Conservation (phyloP, 257 asterid species). For the Ophiorrhiza pumila region DNA sequence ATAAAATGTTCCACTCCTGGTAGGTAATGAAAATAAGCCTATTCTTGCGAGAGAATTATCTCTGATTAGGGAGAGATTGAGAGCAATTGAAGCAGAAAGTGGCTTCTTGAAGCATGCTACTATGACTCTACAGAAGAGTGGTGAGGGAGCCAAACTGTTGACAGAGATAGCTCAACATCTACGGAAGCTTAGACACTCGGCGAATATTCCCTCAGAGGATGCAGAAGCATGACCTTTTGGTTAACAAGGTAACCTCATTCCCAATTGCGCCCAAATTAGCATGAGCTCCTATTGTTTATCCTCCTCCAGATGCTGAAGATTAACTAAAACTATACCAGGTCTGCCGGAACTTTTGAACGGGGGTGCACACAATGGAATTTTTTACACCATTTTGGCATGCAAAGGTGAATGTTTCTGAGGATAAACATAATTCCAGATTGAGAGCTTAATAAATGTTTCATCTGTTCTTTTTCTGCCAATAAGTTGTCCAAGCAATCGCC, state of each 20-base stretch:
- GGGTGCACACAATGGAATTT: background rate
- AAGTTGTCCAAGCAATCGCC: background rate
- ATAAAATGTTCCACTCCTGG: background rate
- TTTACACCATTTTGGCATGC: background rate
- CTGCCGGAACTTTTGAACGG: no score
- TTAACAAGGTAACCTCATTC: conserved; percentile 5
- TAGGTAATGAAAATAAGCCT: conserved; percentile 33
- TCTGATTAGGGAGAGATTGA: conserved; percentile 54
- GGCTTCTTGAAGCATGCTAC: conserved; percentile 82
- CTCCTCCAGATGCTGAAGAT: background rate
- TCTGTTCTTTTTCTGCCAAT: background rate
- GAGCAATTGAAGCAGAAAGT: conserved; percentile 81
- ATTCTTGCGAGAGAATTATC: conserved; percentile 59
- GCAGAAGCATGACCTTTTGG: conserved; percentile 12
- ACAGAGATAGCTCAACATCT: conserved; percentile 80
- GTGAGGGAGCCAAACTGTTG: conserved; percentile 68
- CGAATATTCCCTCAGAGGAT: conserved; percentile 10
- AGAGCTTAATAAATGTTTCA: no score
- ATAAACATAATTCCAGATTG: background rate
- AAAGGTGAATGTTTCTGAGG: background rate
- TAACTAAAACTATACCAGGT: background rate
- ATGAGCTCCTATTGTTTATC: background rate
- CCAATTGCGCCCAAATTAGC: background rate
- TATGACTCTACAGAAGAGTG: conserved; percentile 66
- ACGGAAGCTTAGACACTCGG: conserved; percentile 41